phyloP scores from a whole-genome alignment of 1,284 basidiomycete species.

The Ganoderma resinaceum region DNA sequence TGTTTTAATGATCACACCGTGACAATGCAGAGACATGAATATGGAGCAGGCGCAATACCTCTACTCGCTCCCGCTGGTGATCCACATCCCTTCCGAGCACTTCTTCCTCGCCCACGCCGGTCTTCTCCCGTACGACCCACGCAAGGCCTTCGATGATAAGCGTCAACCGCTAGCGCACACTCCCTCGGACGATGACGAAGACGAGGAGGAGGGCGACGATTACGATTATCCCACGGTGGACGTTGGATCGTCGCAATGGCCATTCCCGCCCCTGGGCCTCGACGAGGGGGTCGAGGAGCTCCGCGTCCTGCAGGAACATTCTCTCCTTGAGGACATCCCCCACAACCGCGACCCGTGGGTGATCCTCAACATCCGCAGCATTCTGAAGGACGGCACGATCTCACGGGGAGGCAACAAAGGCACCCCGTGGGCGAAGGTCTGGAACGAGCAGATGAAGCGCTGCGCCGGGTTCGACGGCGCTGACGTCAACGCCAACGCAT shows the following conservation, averaged over 20 bases:
- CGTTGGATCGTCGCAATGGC: conserved; percentile 12
- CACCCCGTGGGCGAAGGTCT: conserved; percentile 75
- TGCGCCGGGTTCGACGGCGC: conserved; percentile 59
- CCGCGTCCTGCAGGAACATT: conserved; percentile 56
- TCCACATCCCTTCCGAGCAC: conserved; percentile 82
- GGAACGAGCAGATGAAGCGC: conserved; percentile 74
- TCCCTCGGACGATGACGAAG: conserved; percentile 46
- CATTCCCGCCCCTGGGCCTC: conserved; percentile 1
- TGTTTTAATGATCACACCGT: conserved; percentile 5
- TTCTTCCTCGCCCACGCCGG: conserved; percentile 86
- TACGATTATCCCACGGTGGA: conserved; percentile 18
- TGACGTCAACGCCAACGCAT: conserved; percentile 19
- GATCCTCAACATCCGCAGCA: conserved; percentile 77
- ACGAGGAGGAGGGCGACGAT: conserved; percentile 8
- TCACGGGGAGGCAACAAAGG: conserved; percentile 65
- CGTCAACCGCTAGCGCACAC: conserved; percentile 73
- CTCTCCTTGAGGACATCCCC: conserved; percentile 67
- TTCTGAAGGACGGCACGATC: conserved; percentile 60
- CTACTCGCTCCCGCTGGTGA: conserved; percentile 68
- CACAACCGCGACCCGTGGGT: conserved; percentile 82
- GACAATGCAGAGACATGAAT: conserved; percentile 54
- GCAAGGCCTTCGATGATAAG: conserved; percentile 50
- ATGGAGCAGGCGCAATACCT: conserved; percentile 72
- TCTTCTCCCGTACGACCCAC: conserved; percentile 75
- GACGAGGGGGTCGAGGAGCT: conserved; percentile 32